Percentiles rank a stretch among this genome's conserved stretches.
Evolutionary conservation across 1,139 yeast genomes (phyloP).

Genomic region (Spathaspora jeffriesii): DNA sequence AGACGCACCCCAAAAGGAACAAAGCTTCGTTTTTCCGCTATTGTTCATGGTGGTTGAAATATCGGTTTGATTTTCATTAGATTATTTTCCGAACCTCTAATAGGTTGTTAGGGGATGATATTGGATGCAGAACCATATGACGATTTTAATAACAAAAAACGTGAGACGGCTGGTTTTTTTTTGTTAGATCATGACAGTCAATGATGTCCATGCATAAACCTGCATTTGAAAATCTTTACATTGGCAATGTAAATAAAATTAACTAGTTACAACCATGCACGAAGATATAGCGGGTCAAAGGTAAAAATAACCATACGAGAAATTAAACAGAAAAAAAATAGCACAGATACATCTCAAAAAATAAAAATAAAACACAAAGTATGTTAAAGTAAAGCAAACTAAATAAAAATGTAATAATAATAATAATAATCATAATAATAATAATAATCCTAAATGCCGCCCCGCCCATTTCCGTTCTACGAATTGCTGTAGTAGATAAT

Average conservation of each 20-base stretch:
- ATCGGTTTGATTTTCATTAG: not conserved
- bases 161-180: too few species aligned
- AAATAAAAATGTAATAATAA: not conserved
- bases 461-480: not conserved
- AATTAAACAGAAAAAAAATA: not conserved
- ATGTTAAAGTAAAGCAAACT: conserved; percentile 2
- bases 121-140: not conserved
- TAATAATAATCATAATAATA: conserved; percentile 1
- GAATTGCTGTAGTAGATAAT: not conserved
- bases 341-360: not conserved
- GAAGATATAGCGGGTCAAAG: not conserved
- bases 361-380: conserved; percentile 1
- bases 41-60: not conserved
- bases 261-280: not conserved
- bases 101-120: not conserved
- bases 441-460: not conserved
- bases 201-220: not conserved
- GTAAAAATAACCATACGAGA: conserved; percentile 1
- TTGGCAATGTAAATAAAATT: not conserved
- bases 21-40: not conserved
- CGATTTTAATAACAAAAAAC: not conserved
- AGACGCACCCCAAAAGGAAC: conserved; percentile 2
- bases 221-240: not conserved
- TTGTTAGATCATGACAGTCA: not conserved
- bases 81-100: not conserved